A percentile compares a stretch with the other conserved stretches of the same genome.
phyloP scores from a whole-genome alignment of 2,329 filamentous ascomycete genomes.

The Diaporthe sp. region DNA sequence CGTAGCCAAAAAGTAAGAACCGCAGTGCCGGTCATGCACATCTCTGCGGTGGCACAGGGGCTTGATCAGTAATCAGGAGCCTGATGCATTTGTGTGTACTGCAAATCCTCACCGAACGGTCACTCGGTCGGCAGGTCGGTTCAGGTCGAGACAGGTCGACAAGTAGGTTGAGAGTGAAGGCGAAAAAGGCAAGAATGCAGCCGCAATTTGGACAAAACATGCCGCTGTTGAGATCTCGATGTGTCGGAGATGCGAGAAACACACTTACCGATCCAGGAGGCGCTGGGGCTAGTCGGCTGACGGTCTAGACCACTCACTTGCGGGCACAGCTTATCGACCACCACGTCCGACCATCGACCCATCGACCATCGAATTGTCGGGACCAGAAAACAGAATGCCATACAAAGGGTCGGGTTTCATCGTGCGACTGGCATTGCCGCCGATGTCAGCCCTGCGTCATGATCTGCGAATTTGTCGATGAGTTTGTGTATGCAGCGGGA shows the following conservation, averaged over 20 bases:
- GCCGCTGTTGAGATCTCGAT: conserved; percentile 30
- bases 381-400: conserved; percentile 17
- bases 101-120: background rate
- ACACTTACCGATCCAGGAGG: conserved; percentile 20
- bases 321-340: conserved; percentile 3
- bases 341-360: background rate
- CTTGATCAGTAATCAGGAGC: conserved; percentile 8
- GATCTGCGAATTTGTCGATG: conserved; percentile 11
- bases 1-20: background rate
- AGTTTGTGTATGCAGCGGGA: background rate
- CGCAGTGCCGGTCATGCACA: conserved; percentile 5
- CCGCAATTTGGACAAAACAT: background rate
- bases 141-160: background rate
- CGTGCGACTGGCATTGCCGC: conserved; percentile 4
- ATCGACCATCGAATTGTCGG: conserved; percentile 7
- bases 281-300: background rate
- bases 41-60: background rate
- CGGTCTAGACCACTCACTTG: conserved; percentile 17
- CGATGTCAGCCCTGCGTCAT: conserved; percentile 30
- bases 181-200: background rate
- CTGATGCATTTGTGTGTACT: background rate
- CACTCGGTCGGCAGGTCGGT: background rate
- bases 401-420: background rate
- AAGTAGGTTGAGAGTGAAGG: background rate
- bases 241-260: conserved; percentile 18